Percentiles rank a stretch among this genome's conserved stretches.
These are phyloP conservation scores for Triticum timopheevii DNA, from an alignment of 176 grass and related monocot species.

Conservation along the genomic window DNA sequence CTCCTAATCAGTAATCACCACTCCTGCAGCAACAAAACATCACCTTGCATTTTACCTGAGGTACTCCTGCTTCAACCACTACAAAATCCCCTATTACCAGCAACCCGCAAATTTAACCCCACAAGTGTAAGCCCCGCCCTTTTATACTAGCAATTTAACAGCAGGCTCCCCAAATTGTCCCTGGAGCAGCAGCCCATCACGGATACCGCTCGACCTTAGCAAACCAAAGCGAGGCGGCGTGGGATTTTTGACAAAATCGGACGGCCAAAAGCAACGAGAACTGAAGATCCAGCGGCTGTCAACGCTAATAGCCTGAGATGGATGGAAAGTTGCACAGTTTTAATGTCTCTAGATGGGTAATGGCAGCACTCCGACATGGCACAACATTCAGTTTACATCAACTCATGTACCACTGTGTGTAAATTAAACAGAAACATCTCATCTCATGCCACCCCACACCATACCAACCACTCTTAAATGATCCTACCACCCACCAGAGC, in stretches of 20 bases:
- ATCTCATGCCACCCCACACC: slow-evolving; percentile 23
- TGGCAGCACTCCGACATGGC: background rate
- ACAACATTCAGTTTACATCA: slow-evolving; percentile 19
- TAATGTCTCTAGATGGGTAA: background rate
- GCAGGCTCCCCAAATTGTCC: no score
- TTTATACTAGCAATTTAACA: background rate
- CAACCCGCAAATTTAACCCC: background rate
- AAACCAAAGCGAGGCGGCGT: no score
- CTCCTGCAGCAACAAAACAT: slow-evolving; percentile 21
- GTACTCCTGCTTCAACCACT: background rate
- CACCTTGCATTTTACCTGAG: background rate
- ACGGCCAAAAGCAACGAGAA: no score
- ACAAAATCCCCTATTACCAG: slow-evolving; percentile 7
- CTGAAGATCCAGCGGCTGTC: no score
- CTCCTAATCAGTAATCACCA: background rate
- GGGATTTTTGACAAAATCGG: no score
- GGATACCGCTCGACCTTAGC: no score
- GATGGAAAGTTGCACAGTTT: no score
- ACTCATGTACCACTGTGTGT: background rate
- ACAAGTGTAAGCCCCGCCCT: background rate
- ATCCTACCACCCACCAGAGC: slow-evolving; percentile 40
- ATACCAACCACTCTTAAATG: slow-evolving; percentile 40
- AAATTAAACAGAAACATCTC: slow-evolving; percentile 22
- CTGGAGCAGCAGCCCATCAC: no score
- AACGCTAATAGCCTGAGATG: no score